Evolutionary conservation across 169 alveolate genomes (phyloP), one percentile per base, ranked within the genome.

Genomic region (Plasmodium ovale): DNA sequence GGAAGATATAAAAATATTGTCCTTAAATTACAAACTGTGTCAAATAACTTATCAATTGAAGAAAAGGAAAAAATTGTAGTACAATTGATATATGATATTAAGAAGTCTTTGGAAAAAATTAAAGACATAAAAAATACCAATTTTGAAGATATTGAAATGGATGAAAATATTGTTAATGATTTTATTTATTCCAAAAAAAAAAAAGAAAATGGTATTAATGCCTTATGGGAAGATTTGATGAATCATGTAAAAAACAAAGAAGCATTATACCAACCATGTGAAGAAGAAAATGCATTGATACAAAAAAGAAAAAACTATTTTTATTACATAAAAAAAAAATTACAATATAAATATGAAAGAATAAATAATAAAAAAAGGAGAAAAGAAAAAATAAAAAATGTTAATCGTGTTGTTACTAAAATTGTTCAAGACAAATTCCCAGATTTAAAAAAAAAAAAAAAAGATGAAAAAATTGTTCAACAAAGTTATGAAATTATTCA

Each of bases 311-410:
- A 62, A 54, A 69, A 42, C 39, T 85, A 85, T 62, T 68, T 85
- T 85, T 60, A 67, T 85, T 85, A 85, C 49, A 85, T 85, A 68
- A 85, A 64, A 69, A 85, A 85, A 85, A 85, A 68, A 85, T 85
- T 85, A 54, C 65, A 54, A 64, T 33, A 10, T 23, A 85, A 85
- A 85, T 85, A 68, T 49, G 77, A 58, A 69, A 67, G 39, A 49
- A 85, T 85, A 56, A 68, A 56, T 54, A 72, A 85, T 59, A 85
- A 70, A 21, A 85, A 85, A 60, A 51, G 91, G 60, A 54, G 87
- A 53, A 71, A 85, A 68, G 44, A 3, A 7, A 85, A 85, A 60
- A 14, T 85, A 35, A 64, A 54, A 69, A 67, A 54, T 37, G 14
- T 85, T 44, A 85, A 85, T 6, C 54, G 69, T 39, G 21, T 25